Percentiles rank a stretch among this genome's conserved stretches.
Conservation (phyloP, 2,329 filamentous ascomycete species). For the Trichoderma harzianum region DNA sequence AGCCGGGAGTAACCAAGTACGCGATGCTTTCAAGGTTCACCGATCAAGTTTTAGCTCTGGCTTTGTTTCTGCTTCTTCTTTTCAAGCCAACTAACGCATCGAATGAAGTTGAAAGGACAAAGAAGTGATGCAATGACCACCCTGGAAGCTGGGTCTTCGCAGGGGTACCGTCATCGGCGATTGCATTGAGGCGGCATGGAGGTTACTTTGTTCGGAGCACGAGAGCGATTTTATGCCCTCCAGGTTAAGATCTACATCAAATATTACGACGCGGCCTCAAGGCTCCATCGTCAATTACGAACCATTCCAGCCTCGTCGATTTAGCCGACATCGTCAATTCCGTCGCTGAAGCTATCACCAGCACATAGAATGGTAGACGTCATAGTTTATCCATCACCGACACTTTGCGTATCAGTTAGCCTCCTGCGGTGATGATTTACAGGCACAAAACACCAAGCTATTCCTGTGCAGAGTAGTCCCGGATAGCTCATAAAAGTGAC, state of each 20-base stretch:
- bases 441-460: not conserved
- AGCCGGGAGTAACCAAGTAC: not conserved
- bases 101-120: not conserved
- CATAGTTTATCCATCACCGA: not conserved
- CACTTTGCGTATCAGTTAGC: not conserved
- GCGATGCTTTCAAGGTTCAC: not conserved
- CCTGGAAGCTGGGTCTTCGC: not conserved
- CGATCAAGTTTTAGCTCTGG: not conserved
- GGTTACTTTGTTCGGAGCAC: not conserved
- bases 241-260: slow-evolving; percentile 2
- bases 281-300: not conserved
- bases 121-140: not conserved
- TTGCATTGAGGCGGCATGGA: not conserved
- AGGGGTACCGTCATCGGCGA: not conserved
- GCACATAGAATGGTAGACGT: not conserved
- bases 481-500: not conserved
- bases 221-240: not conserved
- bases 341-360: not conserved
- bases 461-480: not conserved
- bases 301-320: not conserved
- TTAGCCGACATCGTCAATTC: slow-evolving; percentile 11
- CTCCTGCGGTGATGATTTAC: not conserved
- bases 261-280: not conserved
- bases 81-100: not conserved
- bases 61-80: not conserved